Conservation (phyloP, 768 basidiomycete genomes). For the Lactarius trivialis region DNA sequence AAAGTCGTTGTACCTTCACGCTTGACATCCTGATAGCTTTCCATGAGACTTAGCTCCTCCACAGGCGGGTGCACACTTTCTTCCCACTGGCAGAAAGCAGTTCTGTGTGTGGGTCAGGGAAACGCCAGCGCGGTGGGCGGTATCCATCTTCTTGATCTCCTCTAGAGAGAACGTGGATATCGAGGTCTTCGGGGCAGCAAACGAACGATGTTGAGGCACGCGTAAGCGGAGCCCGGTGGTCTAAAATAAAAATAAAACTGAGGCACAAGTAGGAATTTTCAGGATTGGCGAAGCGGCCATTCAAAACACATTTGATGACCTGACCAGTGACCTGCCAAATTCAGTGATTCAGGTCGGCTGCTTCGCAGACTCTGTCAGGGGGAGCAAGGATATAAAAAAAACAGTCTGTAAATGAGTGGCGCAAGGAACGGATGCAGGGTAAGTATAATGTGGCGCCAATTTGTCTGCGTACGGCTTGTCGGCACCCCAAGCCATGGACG, state of each 20-base stretch:
- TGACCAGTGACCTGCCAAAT: conserved; percentile 28
- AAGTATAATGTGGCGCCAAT: no score
- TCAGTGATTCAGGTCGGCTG: no score
- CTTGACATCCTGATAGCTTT: conserved; percentile 76
- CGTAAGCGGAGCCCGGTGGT: conserved; percentile 44
- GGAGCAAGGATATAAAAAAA: no score
- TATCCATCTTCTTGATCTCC: conserved; percentile 44
- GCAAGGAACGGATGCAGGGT: neutral
- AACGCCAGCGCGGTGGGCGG: conserved; percentile 46
- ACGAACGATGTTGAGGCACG: conserved; percentile 38
- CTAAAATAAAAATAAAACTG: conserved; percentile 29
- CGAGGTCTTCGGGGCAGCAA: conserved; percentile 29
- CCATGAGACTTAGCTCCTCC: conserved; percentile 72
- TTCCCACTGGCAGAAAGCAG: conserved; percentile 68
- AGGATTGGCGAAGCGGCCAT: no score
- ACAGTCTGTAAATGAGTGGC: neutral
- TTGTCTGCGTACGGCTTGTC: conserved; percentile 50
- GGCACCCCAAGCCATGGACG: conserved; percentile 49
- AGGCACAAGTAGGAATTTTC: no score
- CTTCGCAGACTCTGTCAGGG: no score
- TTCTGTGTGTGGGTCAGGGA: no score
- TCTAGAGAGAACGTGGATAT: conserved; percentile 39
- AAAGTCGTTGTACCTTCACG: conserved; percentile 51
- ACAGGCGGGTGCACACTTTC: conserved; percentile 47
- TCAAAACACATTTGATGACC: conserved; percentile 2